phyloP scores from a whole-genome alignment of 2,329 filamentous ascomycete genomes.

The Colletotrichum acutatum region DNA sequence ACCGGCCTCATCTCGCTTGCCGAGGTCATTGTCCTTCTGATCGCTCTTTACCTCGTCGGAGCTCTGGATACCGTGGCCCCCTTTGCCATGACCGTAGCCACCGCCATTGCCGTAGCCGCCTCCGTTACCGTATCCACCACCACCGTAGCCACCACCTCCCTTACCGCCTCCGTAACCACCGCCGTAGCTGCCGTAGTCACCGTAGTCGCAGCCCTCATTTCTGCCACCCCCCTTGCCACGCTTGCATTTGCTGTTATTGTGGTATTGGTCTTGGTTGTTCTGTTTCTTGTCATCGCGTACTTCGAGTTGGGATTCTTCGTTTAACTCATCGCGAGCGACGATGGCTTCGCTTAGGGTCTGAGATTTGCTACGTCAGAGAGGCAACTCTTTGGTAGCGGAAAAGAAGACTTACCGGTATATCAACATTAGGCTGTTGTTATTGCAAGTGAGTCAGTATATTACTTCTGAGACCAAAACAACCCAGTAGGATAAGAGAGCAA shows the following conservation, averaged over 20 bases:
- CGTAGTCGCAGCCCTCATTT: not conserved
- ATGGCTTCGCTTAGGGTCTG: not conserved
- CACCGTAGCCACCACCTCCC: too few relatives aligned
- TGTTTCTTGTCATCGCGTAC: not conserved
- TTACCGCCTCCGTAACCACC: not conserved
- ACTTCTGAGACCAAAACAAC: too few relatives aligned
- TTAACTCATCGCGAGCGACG: not conserved
- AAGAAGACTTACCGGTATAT: not conserved
- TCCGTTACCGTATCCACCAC: too few relatives aligned
- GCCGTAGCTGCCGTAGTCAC: not conserved
- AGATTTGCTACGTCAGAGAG: not conserved
- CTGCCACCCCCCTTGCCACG: not conserved
- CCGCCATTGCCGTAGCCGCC: not conserved
- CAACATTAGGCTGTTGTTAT: not conserved
- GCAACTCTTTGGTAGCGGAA: not conserved
- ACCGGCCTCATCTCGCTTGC: not conserved
- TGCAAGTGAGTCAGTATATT: not conserved
- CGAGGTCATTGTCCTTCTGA: not conserved
- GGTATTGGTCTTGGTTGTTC: not conserved
- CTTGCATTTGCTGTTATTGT: slow-evolving; percentile 1
- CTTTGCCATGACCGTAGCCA: not conserved
- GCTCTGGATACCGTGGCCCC: not conserved
- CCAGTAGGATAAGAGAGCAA: too few relatives aligned
- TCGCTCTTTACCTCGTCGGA: not conserved
- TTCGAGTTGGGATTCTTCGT: not conserved